Percentiles rank a stretch among this genome's conserved stretches.
Conservation (phyloP, 2,329 filamentous ascomycete species). For the Ampelomyces quisqualis region DNA sequence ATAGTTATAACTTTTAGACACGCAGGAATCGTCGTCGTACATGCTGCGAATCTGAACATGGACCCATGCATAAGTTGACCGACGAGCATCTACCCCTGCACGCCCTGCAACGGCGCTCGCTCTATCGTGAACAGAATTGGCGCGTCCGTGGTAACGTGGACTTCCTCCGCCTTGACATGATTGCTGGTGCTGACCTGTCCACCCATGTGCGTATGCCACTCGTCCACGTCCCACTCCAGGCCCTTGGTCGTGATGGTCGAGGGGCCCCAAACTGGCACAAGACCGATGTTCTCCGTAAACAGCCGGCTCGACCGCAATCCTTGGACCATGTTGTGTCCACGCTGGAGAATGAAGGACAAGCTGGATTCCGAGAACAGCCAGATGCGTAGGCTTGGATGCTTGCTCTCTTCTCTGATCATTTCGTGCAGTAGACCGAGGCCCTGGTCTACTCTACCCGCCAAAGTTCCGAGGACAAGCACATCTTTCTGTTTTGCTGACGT, state of each 20-base stretch:
- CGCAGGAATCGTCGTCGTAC: no score
- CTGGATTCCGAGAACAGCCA: constrained; percentile 81
- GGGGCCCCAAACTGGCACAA: constrained; percentile 79
- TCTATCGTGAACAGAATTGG: constrained; percentile 53
- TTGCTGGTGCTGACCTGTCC: constrained; percentile 54
- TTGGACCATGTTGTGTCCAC: constrained; percentile 66
- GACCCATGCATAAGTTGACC: no score
- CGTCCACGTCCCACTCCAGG: constrained; percentile 83
- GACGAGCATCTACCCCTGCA: neutral
- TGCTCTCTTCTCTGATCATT: constrained; percentile 59
- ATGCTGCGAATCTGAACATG: no score
- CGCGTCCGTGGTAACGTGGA: constrained; percentile 45
- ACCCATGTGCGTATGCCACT: constrained; percentile 67
- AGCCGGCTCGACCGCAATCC: constrained; percentile 55
- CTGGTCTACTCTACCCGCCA: constrained; percentile 91
- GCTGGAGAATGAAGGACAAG: constrained; percentile 76
- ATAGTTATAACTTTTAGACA: no score
- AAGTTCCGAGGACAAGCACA: constrained; percentile 78
- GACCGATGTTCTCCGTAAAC: constrained; percentile 79
- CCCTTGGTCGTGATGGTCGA: constrained; percentile 77
- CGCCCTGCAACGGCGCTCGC: constrained; percentile 12
- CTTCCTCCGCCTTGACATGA: constrained; percentile 46
- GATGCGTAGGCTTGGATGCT: constrained; percentile 53
- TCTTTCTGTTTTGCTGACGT: constrained; percentile 50
- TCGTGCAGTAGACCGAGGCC: constrained; percentile 87